Base-by-base conservation (phyloP, 805 yeast species). In the Candida succiphila region DNA sequence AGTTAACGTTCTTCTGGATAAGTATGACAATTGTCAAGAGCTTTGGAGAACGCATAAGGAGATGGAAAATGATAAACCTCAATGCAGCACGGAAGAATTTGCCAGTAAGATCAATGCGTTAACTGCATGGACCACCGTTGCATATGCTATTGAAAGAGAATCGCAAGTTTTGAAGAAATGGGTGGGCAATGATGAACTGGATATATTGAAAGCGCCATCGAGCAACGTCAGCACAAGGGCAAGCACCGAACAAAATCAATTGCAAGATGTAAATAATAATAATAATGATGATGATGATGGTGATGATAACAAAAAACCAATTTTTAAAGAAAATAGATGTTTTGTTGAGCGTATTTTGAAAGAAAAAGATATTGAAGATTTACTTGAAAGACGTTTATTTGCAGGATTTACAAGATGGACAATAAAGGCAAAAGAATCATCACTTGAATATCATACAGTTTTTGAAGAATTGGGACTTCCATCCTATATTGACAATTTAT, bases 181-280 rank as follows among this genome's bases (percentile, higher is more conserved):
- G 96, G 84, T 87, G 4, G 95, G 95, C 4, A 82, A 82, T 52
- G 80, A 75, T 32, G 86, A 78, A 23, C 56, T 82, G 19, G 92
- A 86, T 48, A 73, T 86, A 30, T 54, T 70, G 18, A 56, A 57
- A 37, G 47, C 66, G 15, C 48, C 56, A 7, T 17, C 6, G 27
- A 19, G n/a, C 13, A 16, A 26, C 3, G 18, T 23, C 20, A 20
- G 14, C 9, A 17, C 22, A 12, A 5, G 2, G 23, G 29, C 24
- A 4, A 17, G 31, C 12, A 25, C 30, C 16, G 33, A 34, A 17
- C 48, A 37, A n/a, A 20, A 22, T 10, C 10, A 25, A 15, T 23
- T 25, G 16, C 5, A 30, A 6, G 21, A 7, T n/a, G 4, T 14
- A 4, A 29, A 5, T 21, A 22, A 22, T 22, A 21, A 22, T 29